These are phyloP conservation scores for Diplodia scrobiculata DNA, from an alignment of 2,329 filamentous ascomycete species.

Conservation along the genomic window DNA sequence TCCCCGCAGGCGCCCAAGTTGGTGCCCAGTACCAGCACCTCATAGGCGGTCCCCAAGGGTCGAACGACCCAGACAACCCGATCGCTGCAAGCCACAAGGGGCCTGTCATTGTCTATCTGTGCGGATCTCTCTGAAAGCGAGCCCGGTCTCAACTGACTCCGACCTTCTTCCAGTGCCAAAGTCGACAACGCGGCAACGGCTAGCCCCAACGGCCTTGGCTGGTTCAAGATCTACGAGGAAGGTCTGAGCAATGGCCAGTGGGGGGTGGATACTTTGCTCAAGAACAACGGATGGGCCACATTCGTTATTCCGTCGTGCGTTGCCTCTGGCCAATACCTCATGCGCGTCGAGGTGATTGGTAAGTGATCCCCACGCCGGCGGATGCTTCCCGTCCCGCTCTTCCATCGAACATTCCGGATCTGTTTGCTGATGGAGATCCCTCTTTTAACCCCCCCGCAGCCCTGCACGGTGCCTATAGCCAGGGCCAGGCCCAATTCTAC, in stretches of 20 bases:
- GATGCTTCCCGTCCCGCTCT: slow-evolving; percentile 2
- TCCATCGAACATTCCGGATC: slow-evolving; percentile 22
- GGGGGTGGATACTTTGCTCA: slow-evolving; percentile 56
- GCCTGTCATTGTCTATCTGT: slow-evolving; percentile 45
- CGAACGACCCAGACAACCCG: slow-evolving; percentile 54
- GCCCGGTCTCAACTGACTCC: not conserved
- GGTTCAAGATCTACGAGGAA: slow-evolving; percentile 50
- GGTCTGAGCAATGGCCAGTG: slow-evolving; percentile 48
- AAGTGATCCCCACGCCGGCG: not conserved
- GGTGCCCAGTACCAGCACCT: slow-evolving; percentile 59
- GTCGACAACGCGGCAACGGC: slow-evolving; percentile 47
- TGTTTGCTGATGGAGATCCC: slow-evolving; percentile 14
- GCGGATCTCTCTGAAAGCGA: not conserved
- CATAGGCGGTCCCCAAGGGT: slow-evolving; percentile 55
- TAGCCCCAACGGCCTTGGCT: slow-evolving; percentile 45
- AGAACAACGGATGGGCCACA: slow-evolving; percentile 49
- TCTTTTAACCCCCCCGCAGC: slow-evolving; percentile 19
- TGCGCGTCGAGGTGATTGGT: slow-evolving; percentile 33
- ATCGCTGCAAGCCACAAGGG: slow-evolving; percentile 55
- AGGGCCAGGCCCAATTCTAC: slow-evolving; percentile 27
- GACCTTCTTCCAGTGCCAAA: slow-evolving; percentile 36
- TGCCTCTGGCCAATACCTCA: slow-evolving; percentile 40
- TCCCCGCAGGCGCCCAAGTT: slow-evolving; percentile 56
- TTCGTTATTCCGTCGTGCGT: slow-evolving; percentile 44
- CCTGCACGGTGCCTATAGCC: slow-evolving; percentile 31